A percentile compares a stretch with the other conserved stretches of the same genome.
Conservation (phyloP, 2,329 filamentous ascomycete species). For the Cytospora schulzeri region DNA sequence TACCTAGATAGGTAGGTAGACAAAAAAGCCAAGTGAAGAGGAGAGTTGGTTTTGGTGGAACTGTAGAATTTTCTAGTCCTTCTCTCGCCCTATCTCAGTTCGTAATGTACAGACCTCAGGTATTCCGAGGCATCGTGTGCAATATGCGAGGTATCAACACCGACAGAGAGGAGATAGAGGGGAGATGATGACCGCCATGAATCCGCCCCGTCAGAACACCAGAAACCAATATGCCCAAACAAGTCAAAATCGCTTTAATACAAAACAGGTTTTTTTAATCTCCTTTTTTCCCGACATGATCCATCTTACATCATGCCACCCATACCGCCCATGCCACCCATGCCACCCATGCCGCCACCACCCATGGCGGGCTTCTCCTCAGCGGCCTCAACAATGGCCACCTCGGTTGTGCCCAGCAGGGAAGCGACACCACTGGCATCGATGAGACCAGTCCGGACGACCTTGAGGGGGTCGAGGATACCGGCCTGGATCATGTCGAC, state of each 20-base stretch:
- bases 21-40: not conserved
- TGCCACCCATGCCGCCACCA: constrained; percentile 67
- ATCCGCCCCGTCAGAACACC: constrained; percentile 49
- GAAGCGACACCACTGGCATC: constrained; percentile 97
- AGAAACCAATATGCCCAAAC: constrained; percentile 49
- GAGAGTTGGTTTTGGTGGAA: not conserved
- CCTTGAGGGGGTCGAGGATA: constrained; percentile 99
- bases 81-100: constrained; percentile 22
- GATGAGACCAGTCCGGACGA: constrained; percentile 92
- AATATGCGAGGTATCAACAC: constrained; percentile 35
- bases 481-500: constrained; percentile 96
- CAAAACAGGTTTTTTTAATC: constrained; percentile 28
- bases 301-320: constrained; percentile 63
- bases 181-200: constrained; percentile 43
- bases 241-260: constrained; percentile 36
- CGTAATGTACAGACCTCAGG: constrained; percentile 35
- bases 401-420: constrained; percentile 95
- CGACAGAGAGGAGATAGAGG: constrained; percentile 32
- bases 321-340: constrained; percentile 57
- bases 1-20: not conserved
- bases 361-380: constrained; percentile 83
- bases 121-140: constrained; percentile 25
- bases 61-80: constrained; percentile 10
- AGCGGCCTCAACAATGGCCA: constrained; percentile 92
- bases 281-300: constrained; percentile 23